Evolutionary conservation across 139 green algal genomes (phyloP).

Genomic region (Auxenochlorella protothecoides): DNA sequence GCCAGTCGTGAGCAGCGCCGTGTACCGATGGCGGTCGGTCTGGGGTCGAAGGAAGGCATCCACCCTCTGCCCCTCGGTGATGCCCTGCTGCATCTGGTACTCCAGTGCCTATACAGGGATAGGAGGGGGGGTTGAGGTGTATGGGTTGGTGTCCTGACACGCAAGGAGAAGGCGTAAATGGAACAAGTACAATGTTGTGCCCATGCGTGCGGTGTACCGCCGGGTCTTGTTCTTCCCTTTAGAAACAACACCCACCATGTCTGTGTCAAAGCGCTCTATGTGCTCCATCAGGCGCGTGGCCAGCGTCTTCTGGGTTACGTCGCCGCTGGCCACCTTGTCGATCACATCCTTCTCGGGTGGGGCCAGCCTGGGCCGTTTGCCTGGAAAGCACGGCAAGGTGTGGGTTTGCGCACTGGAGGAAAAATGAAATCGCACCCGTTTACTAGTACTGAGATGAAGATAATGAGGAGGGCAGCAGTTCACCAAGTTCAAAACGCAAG

Average conservation of each 20-base stretch:
- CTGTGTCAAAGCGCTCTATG: slow-evolving; percentile 82
- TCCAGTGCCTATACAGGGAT: slow-evolving; percentile 56
- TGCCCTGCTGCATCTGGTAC: slow-evolving; percentile 77
- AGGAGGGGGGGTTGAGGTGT: too few relatives aligned
- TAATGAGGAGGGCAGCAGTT: too few relatives aligned
- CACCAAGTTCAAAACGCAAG: too few relatives aligned
- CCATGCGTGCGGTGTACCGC: too few relatives aligned
- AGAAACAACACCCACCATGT: slow-evolving; percentile 52
- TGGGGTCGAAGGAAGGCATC: slow-evolving; percentile 34
- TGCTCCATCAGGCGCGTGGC: slow-evolving; percentile 60
- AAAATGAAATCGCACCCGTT: too few relatives aligned
- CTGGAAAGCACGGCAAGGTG: background rate
- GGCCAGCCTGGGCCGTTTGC: slow-evolving; percentile 41
- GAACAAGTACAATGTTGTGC: too few relatives aligned
- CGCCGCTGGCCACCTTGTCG: slow-evolving; percentile 30
- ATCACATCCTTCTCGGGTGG: slow-evolving; percentile 39
- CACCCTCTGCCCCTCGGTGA: slow-evolving; percentile 42
- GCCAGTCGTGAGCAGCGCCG: too few relatives aligned
- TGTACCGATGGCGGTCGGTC: slow-evolving; percentile 23
- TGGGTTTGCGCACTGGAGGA: background rate
- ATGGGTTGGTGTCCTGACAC: too few relatives aligned
- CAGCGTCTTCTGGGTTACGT: slow-evolving; percentile 48
- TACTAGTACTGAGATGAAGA: too few relatives aligned
- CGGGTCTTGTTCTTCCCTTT: too few relatives aligned
- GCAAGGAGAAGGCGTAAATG: too few relatives aligned